Evolutionary conservation across 495 filamentous ascomycete species (phyloP).

Genomic region (Aspergillus steynii): DNA sequence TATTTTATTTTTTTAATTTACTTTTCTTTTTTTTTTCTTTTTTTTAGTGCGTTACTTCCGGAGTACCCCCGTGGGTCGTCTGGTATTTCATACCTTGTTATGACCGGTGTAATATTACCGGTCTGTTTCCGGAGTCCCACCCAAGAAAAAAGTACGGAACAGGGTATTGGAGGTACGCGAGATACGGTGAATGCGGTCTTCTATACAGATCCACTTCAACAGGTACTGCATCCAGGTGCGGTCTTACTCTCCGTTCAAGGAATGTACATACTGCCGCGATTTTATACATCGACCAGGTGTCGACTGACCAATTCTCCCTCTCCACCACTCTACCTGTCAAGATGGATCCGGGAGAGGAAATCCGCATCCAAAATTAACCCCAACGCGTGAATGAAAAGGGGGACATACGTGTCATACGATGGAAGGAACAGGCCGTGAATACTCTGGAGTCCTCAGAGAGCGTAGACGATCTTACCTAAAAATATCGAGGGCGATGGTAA

Average conservation of each 20-base stretch:
- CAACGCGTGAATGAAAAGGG: neutral
- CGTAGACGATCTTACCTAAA: constrained; percentile 2
- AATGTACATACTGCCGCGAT: neutral
- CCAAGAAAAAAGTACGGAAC: constrained; percentile 29
- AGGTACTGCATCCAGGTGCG: constrained; percentile 3
- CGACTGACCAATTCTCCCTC: neutral
- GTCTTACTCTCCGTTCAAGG: neutral
- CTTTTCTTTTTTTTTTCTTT: constrained; percentile 17
- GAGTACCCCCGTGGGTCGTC: constrained; percentile 30
- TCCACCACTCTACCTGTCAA: neutral
- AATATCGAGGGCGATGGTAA: constrained; percentile 3
- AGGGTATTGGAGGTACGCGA: neutral
- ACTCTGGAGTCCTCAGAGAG: neutral
- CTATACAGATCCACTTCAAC: neutral
- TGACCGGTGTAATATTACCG: constrained; percentile 28
- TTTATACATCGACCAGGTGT: neutral
- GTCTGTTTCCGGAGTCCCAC: constrained; percentile 31
- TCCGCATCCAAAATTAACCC: neutral
- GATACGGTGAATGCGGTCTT: constrained; percentile 11
- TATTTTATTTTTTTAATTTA: constrained; percentile 12
- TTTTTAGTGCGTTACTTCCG: constrained; percentile 29
- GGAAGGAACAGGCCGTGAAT: neutral
- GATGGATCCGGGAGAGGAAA: neutral
- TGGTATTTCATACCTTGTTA: constrained; percentile 29
- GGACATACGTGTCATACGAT: neutral